phyloP scores from a whole-genome alignment of 345 rosid species.

The Boechera divaricarpa region DNA sequence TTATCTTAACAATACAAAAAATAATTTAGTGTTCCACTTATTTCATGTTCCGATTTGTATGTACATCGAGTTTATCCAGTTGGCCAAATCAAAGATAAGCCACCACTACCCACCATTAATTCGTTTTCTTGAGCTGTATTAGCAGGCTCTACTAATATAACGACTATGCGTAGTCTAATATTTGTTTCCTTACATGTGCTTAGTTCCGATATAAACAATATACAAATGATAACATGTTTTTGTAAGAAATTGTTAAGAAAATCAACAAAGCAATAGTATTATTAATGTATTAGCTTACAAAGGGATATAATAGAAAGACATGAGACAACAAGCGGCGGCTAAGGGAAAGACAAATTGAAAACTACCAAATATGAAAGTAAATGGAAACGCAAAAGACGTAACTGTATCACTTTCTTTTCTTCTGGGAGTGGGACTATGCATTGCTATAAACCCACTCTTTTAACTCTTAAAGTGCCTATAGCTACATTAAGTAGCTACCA shows the following conservation, averaged over 20 bases:
- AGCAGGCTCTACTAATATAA: not conserved
- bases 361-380: not conserved
- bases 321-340: slow-evolving; percentile 21
- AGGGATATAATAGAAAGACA: not conserved
- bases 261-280: not conserved
- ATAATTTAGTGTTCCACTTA: slow-evolving; percentile 8
- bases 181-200: not conserved
- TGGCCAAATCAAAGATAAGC: slow-evolving; percentile 2
- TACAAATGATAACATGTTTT: not conserved
- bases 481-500: slow-evolving; percentile 13
- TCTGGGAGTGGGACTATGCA: not conserved
- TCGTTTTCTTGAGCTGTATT: not conserved
- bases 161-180: not conserved
- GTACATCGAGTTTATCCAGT: not conserved
- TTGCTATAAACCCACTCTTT: slow-evolving; percentile 11
- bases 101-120: not conserved
- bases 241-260: not conserved
- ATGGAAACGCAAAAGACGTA: slow-evolving; percentile 1
- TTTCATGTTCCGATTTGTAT: slow-evolving; percentile 5
- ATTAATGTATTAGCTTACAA: slow-evolving; percentile 7
- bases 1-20: not conserved
- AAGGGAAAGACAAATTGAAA: slow-evolving; percentile 12
- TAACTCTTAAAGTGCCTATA: slow-evolving; percentile 11
- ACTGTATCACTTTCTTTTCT: not conserved
- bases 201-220: not conserved